Evolutionary conservation across 495 filamentous ascomycete species (phyloP).

Genomic region (Chaetomium cochliodes): DNA sequence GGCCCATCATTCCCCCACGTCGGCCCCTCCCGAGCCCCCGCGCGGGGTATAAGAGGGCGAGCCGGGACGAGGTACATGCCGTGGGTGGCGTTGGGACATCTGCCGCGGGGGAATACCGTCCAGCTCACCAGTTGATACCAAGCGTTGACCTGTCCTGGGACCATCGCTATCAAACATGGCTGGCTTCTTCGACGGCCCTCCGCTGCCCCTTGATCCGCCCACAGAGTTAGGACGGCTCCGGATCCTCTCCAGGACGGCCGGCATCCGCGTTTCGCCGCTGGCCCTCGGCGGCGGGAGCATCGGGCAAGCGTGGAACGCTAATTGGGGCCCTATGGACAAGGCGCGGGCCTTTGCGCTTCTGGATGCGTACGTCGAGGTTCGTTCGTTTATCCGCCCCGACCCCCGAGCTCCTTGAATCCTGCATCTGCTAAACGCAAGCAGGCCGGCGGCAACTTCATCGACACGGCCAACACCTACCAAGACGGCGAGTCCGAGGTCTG

Average conservation of each 20-base stretch:
- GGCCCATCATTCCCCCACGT: background rate
- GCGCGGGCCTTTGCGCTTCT: background rate
- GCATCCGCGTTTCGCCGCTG: background rate
- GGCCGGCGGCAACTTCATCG: constrained; percentile 59
- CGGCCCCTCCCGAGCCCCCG: background rate
- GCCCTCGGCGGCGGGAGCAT: background rate
- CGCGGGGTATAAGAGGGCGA: background rate
- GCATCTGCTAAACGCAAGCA: background rate
- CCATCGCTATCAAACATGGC: background rate
- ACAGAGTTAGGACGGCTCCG: background rate
- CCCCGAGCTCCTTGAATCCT: background rate
- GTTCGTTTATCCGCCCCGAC: background rate
- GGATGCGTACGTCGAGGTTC: background rate
- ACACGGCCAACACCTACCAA: constrained; percentile 68
- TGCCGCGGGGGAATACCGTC: too few species aligned
- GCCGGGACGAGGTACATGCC: background rate
- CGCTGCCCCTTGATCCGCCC: background rate
- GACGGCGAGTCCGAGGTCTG: constrained; percentile 59
- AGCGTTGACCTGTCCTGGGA: background rate
- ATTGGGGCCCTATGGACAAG: background rate
- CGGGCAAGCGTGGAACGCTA: background rate
- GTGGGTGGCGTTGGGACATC: background rate
- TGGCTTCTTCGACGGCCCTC: constrained; percentile 1
- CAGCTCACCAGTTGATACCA: background rate
- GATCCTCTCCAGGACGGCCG: background rate